These are phyloP conservation scores for Diaporthe capsici DNA, from an alignment of 2,329 filamentous ascomycete species.

Conservation along the genomic window DNA sequence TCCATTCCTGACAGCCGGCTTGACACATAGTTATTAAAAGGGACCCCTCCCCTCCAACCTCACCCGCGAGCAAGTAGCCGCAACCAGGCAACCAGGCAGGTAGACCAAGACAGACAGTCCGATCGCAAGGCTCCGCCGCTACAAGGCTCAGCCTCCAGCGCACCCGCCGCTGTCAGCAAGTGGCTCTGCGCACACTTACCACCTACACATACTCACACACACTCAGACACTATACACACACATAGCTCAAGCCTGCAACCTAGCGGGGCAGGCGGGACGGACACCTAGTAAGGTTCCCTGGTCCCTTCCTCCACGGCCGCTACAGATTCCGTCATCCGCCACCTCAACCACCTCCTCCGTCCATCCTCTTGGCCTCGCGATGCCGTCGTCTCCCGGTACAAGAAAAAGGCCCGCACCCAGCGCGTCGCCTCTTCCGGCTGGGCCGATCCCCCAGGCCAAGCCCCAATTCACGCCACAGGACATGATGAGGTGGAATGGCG, in stretches of 20 bases:
- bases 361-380: conserved; percentile 46
- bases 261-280: conserved; percentile 24
- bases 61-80: neutral
- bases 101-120: neutral
- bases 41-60: conserved; percentile 6
- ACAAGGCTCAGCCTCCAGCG: conserved; percentile 2
- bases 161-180: conserved; percentile 12
- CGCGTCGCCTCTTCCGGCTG: conserved; percentile 68
- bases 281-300: conserved; percentile 23
- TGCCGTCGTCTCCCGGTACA: conserved; percentile 64
- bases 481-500: conserved; percentile 61
- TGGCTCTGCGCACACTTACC: neutral
- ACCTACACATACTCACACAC: neutral
- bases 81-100: neutral
- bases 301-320: conserved; percentile 22
- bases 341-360: conserved; percentile 30
- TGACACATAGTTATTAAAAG: conserved; percentile 23
- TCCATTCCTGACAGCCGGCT: conserved; percentile 12
- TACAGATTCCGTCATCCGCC: conserved; percentile 8
- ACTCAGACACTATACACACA: neutral
- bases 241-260: conserved; percentile 24
- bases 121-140: conserved; percentile 19
- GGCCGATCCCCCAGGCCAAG: conserved; percentile 66
- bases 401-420: conserved; percentile 84
- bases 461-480: conserved; percentile 63